Percentiles rank a stretch among this genome's conserved stretches.
These are phyloP conservation scores for Geranomyces michiganensis DNA, from an alignment of 192 early-diverging fungal species.

Conservation along the genomic window DNA sequence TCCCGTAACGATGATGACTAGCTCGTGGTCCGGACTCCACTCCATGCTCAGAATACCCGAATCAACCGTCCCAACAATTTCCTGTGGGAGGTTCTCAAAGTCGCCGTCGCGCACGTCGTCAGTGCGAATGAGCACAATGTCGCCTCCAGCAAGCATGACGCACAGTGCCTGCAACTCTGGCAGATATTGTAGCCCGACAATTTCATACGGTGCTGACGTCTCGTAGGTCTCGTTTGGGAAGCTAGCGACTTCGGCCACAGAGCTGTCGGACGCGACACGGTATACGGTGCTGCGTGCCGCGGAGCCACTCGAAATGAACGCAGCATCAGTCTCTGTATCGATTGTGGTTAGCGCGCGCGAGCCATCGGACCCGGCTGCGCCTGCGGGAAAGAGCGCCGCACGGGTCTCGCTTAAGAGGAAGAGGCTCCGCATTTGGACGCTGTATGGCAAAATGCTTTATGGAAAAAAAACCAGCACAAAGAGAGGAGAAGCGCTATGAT, in stretches of 20 bases:
- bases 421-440: not conserved
- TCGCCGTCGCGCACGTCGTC: conserved; percentile 1
- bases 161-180: conserved; percentile 56
- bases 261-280: conserved; percentile 2
- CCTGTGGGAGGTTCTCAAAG: not conserved
- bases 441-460: too few relatives aligned
- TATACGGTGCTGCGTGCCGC: conserved; percentile 36
- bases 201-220: conserved; percentile 5
- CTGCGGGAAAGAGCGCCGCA: conserved; percentile 2
- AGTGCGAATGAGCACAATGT: conserved; percentile 44
- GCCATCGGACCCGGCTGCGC: not conserved
- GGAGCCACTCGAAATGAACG: conserved; percentile 57
- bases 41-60: conserved; percentile 69
- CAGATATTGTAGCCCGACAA: conserved; percentile 44
- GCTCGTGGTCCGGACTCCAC: conserved; percentile 91
- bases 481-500: too few relatives aligned
- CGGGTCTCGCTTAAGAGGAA: not conserved
- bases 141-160: conserved; percentile 49
- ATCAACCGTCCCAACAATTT: conserved; percentile 75
- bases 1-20: conserved; percentile 80
- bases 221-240: not conserved
- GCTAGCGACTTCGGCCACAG: conserved; percentile 10
- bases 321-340: conserved; percentile 56
- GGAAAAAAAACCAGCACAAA: too few relatives aligned
- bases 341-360: conserved; percentile 17